phyloP scores from a whole-genome alignment of 352 stramenopile genomes.

The Globisporangium nagaii region DNA sequence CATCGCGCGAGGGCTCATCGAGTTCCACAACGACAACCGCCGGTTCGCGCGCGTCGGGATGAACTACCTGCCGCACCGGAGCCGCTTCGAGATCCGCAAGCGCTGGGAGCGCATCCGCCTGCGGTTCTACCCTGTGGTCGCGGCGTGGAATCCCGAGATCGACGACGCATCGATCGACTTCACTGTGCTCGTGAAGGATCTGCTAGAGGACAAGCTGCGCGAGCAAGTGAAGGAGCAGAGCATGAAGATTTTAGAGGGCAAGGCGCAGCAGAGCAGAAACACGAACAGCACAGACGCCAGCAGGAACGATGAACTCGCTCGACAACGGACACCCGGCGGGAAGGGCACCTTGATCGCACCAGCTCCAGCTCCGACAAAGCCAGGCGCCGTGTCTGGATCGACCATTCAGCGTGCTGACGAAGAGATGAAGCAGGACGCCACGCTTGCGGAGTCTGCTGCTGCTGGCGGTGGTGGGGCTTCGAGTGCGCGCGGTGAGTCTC shows the following conservation, averaged over 20 bases:
- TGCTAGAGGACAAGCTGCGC: constrained; percentile 46
- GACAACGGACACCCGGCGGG: no score
- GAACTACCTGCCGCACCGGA: constrained; percentile 64
- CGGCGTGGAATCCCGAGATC: constrained; percentile 14
- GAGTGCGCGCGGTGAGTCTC: no score
- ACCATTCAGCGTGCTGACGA: no score
- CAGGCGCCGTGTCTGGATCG: no score
- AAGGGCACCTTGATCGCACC: no score
- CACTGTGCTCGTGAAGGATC: constrained; percentile 42
- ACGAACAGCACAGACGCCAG: no score
- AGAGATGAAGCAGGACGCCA: no score
- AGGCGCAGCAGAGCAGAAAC: not conserved
- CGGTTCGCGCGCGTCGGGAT: constrained; percentile 53
- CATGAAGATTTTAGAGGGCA: constrained; percentile 8
- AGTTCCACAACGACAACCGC: constrained; percentile 56
- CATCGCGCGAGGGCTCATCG: constrained; percentile 60
- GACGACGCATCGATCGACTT: constrained; percentile 44
- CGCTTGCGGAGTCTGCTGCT: no score
- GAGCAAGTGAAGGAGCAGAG: constrained; percentile 15
- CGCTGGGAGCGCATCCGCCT: constrained; percentile 42
- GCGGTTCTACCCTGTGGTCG: constrained; percentile 29
- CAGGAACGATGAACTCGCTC: no score
- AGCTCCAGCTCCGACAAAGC: no score
- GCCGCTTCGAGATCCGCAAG: constrained; percentile 59
- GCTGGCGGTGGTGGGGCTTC: no score